These are phyloP conservation scores for Tubosaeta sp. DNA, from an alignment of 768 basidiomycete species.

Conservation along the genomic window DNA sequence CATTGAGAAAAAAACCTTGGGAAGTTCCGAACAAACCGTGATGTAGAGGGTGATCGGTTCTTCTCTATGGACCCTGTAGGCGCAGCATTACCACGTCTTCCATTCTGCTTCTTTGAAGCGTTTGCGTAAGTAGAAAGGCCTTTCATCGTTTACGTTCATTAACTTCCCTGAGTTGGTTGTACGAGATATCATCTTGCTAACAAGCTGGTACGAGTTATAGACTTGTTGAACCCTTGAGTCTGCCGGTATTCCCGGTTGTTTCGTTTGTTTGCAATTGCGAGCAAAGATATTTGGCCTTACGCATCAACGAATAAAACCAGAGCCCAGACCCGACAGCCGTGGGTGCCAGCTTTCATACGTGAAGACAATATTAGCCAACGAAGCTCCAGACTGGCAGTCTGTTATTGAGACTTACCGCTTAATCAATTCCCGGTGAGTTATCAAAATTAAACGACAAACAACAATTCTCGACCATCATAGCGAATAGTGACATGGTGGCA, in stretches of 20 bases:
- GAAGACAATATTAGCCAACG: neutral
- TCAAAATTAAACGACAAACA: neutral
- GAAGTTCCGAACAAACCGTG: slow-evolving; percentile 33
- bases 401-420: slow-evolving; percentile 5
- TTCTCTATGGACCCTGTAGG: neutral
- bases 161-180: slow-evolving; percentile 3
- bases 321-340: slow-evolving; percentile 5
- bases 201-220: neutral
- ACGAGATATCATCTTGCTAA: neutral
- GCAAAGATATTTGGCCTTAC: slow-evolving; percentile 3
- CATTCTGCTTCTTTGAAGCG: neutral
- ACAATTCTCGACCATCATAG: neutral
- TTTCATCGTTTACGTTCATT: neutral
- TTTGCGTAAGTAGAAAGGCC: slow-evolving; percentile 11
- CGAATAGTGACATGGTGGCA: neutral
- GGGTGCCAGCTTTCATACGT: slow-evolving; percentile 4
- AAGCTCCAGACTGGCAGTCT: slow-evolving; percentile 1
- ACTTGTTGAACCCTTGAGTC: neutral
- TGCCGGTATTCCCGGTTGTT: neutral
- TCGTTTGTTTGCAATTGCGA: neutral
- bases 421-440: slow-evolving; percentile 16
- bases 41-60: slow-evolving; percentile 14
- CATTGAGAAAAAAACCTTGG: slow-evolving; percentile 65
- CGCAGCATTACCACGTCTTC: neutral
- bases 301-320: slow-evolving; percentile 1